Evolutionary conservation across 1,284 basidiomycete genomes (phyloP).

Genomic region (Omphalotus olearius): DNA sequence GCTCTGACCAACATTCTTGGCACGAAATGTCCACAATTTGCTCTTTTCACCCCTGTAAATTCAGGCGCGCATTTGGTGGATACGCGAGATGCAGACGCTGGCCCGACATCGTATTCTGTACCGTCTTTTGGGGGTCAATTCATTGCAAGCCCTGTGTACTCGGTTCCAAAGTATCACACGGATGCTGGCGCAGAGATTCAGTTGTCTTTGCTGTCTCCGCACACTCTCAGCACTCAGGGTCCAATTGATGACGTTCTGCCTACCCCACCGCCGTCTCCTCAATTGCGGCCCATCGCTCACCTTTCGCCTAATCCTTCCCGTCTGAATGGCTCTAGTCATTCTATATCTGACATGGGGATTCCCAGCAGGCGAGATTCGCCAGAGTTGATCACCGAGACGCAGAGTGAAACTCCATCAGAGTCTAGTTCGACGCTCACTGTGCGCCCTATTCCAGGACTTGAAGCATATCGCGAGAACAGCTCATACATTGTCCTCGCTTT

Average conservation of each 20-base stretch:
- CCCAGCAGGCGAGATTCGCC: constrained; percentile 5
- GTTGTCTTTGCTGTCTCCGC: constrained; percentile 21
- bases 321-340: constrained; percentile 1
- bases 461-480: background rate
- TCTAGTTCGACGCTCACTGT: constrained; percentile 2
- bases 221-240: constrained; percentile 15
- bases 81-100: constrained; percentile 7
- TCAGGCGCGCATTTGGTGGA: constrained; percentile 15
- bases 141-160: constrained; percentile 26
- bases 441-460: constrained; percentile 1
- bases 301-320: constrained; percentile 2
- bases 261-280: constrained; percentile 32
- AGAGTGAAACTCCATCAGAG: background rate
- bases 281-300: constrained; percentile 17
- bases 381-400: background rate
- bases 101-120: constrained; percentile 16
- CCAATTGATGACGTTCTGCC: constrained; percentile 19
- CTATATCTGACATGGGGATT: constrained; percentile 12
- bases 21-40: constrained; percentile 8
- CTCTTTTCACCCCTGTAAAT: constrained; percentile 18
- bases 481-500: background rate
- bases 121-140: constrained; percentile 25
- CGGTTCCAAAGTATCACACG: constrained; percentile 16
- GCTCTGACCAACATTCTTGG: constrained; percentile 2
- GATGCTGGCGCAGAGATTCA: constrained; percentile 9